phyloP scores from a whole-genome alignment of 2,329 filamentous ascomycete species.

The Colletotrichum neosansevieriae region DNA sequence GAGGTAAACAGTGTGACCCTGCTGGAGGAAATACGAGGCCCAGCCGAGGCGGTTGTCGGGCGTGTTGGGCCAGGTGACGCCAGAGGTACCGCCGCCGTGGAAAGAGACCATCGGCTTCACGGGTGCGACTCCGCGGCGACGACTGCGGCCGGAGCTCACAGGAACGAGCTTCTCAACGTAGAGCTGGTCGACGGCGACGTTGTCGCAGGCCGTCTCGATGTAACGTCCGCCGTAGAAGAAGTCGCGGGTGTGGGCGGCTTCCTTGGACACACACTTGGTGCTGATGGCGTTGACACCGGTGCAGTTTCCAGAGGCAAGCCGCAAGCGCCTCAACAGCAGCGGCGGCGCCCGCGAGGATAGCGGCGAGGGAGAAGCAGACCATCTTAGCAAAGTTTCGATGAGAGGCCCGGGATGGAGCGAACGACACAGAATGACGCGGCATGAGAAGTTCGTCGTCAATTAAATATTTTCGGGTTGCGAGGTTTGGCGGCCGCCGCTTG shows the following conservation, averaged over 20 bases:
- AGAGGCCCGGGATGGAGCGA: background rate
- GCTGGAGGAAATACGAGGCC: constrained; percentile 57
- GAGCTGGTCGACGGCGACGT: constrained; percentile 58
- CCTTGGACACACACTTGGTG: constrained; percentile 34
- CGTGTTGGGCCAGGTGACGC: constrained; percentile 54
- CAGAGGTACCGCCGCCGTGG: constrained; percentile 34
- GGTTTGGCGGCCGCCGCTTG: background rate
- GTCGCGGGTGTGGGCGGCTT: constrained; percentile 43
- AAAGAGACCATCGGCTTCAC: constrained; percentile 36
- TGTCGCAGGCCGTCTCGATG: constrained; percentile 45
- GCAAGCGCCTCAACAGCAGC: background rate
- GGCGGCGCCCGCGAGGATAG: constrained; percentile 10
- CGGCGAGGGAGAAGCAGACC: constrained; percentile 19
- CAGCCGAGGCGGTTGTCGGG: constrained; percentile 60
- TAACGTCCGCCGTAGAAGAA: constrained; percentile 55
- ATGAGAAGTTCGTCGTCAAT: background rate
- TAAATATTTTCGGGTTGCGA: background rate
- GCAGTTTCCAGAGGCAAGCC: constrained; percentile 14
- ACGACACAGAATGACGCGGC: background rate
- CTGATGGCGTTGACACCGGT: constrained; percentile 36
- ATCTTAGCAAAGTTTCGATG: background rate
- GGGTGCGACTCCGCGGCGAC: background rate
- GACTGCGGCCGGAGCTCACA: background rate
- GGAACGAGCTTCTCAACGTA: constrained; percentile 64
- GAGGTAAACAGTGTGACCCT: constrained; percentile 58